phyloP scores from a whole-genome alignment of 2,329 filamentous ascomycete species.

The Xylaria multiplex region DNA sequence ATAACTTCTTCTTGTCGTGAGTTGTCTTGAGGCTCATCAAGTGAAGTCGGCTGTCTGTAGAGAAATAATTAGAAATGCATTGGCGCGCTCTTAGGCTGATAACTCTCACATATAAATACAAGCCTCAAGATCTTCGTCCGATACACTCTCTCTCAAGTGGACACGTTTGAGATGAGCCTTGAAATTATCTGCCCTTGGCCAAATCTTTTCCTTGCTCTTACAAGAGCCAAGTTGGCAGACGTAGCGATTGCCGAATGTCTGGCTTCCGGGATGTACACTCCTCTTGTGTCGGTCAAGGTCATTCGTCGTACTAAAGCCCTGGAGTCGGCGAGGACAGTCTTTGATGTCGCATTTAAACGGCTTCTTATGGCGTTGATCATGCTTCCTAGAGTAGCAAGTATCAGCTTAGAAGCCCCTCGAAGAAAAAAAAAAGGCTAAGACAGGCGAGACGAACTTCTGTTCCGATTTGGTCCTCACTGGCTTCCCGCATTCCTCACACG shows the following conservation, averaged over 20 bases:
- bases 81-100: not conserved
- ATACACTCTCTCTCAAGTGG: slow-evolving; percentile 59
- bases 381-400: slow-evolving; percentile 68
- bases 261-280: slow-evolving; percentile 69
- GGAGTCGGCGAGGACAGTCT: slow-evolving; percentile 65
- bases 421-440: not conserved
- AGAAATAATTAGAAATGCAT: slow-evolving; percentile 34
- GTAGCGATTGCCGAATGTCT: slow-evolving; percentile 63
- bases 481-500: slow-evolving; percentile 55
- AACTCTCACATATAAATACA: slow-evolving; percentile 48
- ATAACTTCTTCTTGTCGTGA: slow-evolving; percentile 22
- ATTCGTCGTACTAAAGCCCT: slow-evolving; percentile 82
- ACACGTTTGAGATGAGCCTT: slow-evolving; percentile 78
- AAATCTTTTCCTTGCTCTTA: slow-evolving; percentile 71
- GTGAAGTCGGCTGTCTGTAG: slow-evolving; percentile 11
- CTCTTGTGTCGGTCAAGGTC: slow-evolving; percentile 83
- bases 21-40: slow-evolving; percentile 22
- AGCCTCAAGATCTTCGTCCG: slow-evolving; percentile 53
- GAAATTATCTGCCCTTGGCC: slow-evolving; percentile 89
- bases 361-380: slow-evolving; percentile 75
- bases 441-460: slow-evolving; percentile 58
- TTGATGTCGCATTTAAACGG: slow-evolving; percentile 69
- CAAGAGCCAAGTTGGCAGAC: slow-evolving; percentile 69
- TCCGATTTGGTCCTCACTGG: slow-evolving; percentile 64
- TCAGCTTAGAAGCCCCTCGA: slow-evolving; percentile 37